A percentile compares a stretch with the other conserved stretches of the same genome.
Conservation (phyloP, 495 filamentous ascomycete genomes). For the Neurospora tetrasperma region DNA sequence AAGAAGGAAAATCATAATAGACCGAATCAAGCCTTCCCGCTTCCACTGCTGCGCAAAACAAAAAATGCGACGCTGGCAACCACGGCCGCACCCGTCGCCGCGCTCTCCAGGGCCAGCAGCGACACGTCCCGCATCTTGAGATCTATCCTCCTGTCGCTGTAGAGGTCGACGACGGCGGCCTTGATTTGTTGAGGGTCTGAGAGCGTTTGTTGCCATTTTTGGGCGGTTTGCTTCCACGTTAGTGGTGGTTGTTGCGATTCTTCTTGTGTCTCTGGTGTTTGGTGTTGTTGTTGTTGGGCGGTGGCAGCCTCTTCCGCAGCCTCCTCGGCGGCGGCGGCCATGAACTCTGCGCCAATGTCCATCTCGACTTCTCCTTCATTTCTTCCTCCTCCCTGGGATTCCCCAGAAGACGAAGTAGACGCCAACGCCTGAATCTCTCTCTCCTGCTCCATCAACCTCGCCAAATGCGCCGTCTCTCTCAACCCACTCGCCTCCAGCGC, state of each 20-base stretch:
- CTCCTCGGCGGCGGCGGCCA: neutral
- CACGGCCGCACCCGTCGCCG: slow-evolving; percentile 58
- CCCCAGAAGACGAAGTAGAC: neutral
- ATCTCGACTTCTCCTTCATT: neutral
- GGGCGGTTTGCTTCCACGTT: slow-evolving; percentile 11
- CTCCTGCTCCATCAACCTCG: slow-evolving; percentile 11
- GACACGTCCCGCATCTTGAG: slow-evolving; percentile 68
- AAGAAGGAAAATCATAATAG: neutral
- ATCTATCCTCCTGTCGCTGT: slow-evolving; percentile 60
- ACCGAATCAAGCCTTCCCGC: neutral
- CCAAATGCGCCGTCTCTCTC: slow-evolving; percentile 3
- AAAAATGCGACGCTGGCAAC: slow-evolving; percentile 47
- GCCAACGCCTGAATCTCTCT: neutral
- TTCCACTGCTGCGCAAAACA: slow-evolving; percentile 34
- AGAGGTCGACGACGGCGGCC: slow-evolving; percentile 38
- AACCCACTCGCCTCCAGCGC: slow-evolving; percentile 19
- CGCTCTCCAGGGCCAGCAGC: slow-evolving; percentile 56
- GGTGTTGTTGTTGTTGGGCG: neutral
- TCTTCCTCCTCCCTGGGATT: neutral
- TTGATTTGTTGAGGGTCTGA: slow-evolving; percentile 30
- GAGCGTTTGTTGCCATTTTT: slow-evolving; percentile 41
- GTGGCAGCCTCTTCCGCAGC: slow-evolving; percentile 1
- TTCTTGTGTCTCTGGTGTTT: neutral
- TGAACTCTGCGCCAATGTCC: neutral
- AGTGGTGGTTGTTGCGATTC: slow-evolving; percentile 10